Base-by-base conservation (phyloP, 371 early-diverging fungal species). In the Mortierella sp. region DNA sequence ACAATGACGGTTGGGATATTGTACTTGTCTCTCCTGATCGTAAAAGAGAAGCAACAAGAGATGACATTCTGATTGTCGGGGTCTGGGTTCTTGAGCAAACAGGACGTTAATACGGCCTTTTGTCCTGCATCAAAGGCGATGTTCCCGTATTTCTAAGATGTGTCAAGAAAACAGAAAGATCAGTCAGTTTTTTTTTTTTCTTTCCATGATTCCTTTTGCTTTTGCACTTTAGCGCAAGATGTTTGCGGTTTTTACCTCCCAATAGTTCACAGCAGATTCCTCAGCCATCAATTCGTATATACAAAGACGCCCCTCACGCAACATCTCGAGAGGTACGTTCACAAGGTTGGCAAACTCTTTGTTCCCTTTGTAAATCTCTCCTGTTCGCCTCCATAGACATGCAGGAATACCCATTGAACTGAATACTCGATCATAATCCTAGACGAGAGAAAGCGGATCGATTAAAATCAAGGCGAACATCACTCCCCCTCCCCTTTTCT, bases 281-380 rank as follows among this genome's bases (percentile, higher is more conserved):
- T 97, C 97, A 5, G 91, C 88, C 93, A 97, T 93, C 49, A 97
- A 71, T 82, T 97, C 96, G 70, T 96, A 97, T 71, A 97, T 94
- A 79, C 93, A 91, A 18, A 92, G 70, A 30, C 85, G 84, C 8
- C 93, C 93, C 61, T 94, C 94, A 48, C 87, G 82, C 13, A 95
- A 80, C 72, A 85, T 82, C 38, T 93, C 90, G 47, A 91, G 82
- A 4, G 94, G 91, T 14, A 94, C 87, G 51, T 92, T 92, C 13
- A 96, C 92, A 46, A 97, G 84, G 0, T 89, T 80, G 1, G 96
- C 95, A 86, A 97, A 97, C 80, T 95, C 95, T 61, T 92, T 90
- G 83, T 97, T 97, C 24, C 94, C 92, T 65, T 94, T 95, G 85
- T 91, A 95, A 30, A 97, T 96, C 80, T 97, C 96, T 26, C 97